Percentiles rank a stretch among this genome's conserved stretches.
These are phyloP conservation scores for Pelargonium australe DNA, from an alignment of 441 rosid species.

Conservation along the genomic window DNA sequence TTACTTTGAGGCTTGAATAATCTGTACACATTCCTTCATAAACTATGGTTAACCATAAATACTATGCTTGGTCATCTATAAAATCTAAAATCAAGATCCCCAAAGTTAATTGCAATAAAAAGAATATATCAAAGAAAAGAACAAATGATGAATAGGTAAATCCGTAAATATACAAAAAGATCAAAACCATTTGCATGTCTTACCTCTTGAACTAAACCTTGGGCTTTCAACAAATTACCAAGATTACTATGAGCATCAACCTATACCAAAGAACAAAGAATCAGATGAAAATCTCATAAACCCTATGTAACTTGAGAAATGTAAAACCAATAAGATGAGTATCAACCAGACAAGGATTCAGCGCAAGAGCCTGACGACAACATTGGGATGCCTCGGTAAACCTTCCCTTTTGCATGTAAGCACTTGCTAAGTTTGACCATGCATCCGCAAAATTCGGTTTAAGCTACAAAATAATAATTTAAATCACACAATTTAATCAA, in stretches of 20 bases:
- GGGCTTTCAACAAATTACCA: conserved; percentile 91
- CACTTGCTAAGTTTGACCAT: conserved; percentile 98
- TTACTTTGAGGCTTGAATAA: too few relatives aligned
- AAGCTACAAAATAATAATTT: conserved; percentile 43
- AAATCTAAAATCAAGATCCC: too few relatives aligned
- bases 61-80: too few relatives aligned
- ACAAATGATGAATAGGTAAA: neutral
- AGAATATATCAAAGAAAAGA: too few relatives aligned
- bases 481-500: conserved; percentile 7
- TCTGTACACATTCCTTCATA: too few relatives aligned
- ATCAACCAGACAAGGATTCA: conserved; percentile 82
- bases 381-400: conserved; percentile 83
- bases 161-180: neutral
- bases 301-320: conserved; percentile 7
- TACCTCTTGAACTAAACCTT: conserved; percentile 94
- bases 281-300: conserved; percentile 10
- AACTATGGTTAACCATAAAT: too few relatives aligned
- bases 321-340: conserved; percentile 6
- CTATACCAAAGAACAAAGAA: conserved; percentile 31
- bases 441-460: conserved; percentile 97
- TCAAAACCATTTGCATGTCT: conserved; percentile 23
- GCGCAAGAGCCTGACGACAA: conserved; percentile 81
- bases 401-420: conserved; percentile 94
- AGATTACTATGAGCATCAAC: conserved; percentile 98
- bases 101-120: too few relatives aligned